A percentile compares a stretch with the other conserved stretches of the same genome.
phyloP scores from a whole-genome alignment of 2,329 filamentous ascomycete species.

The Cladosporium cucumerinum region DNA sequence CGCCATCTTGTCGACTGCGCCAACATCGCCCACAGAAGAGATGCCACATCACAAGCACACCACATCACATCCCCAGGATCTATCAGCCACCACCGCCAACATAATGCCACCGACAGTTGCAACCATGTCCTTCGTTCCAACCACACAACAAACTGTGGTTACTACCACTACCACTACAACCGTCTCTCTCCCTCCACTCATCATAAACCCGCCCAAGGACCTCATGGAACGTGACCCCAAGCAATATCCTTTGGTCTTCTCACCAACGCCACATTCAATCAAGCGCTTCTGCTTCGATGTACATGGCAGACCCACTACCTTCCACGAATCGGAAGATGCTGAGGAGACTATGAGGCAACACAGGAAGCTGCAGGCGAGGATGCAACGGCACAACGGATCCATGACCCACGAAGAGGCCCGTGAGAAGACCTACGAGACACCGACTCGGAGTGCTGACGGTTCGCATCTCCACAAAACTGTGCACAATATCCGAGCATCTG shows the following conservation, averaged over 20 bases:
- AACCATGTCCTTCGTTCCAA: slow-evolving; percentile 60
- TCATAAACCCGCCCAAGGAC: slow-evolving; percentile 69
- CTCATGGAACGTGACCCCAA: slow-evolving; percentile 75
- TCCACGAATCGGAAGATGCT: slow-evolving; percentile 60
- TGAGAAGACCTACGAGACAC: slow-evolving; percentile 26
- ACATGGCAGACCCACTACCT: slow-evolving; percentile 58
- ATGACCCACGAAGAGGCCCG: slow-evolving; percentile 28
- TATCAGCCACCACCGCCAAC: slow-evolving; percentile 10
- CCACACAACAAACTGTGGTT: slow-evolving; percentile 65
- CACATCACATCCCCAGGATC: slow-evolving; percentile 17
- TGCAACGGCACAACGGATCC: slow-evolving; percentile 29
- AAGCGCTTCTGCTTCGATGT: slow-evolving; percentile 73
- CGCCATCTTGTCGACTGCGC: slow-evolving; percentile 32
- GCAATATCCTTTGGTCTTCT: slow-evolving; percentile 81
- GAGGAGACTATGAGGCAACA: slow-evolving; percentile 49
- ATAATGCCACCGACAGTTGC: slow-evolving; percentile 46
- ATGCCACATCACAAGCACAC: slow-evolving; percentile 18
- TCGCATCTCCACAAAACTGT: slow-evolving; percentile 21
- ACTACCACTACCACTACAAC: slow-evolving; percentile 91
- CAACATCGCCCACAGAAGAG: slow-evolving; percentile 31
- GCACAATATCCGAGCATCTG: slow-evolving; percentile 34
- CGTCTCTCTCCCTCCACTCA: slow-evolving; percentile 75
- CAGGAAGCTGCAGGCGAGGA: slow-evolving; percentile 28
- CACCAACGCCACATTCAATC: slow-evolving; percentile 76
- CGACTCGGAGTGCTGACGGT: slow-evolving; percentile 19